Percentiles rank a stretch among this genome's conserved stretches.
Evolutionary conservation across 108 stramenopile genomes (phyloP).

Genomic region (Licmophora abbreviata): DNA sequence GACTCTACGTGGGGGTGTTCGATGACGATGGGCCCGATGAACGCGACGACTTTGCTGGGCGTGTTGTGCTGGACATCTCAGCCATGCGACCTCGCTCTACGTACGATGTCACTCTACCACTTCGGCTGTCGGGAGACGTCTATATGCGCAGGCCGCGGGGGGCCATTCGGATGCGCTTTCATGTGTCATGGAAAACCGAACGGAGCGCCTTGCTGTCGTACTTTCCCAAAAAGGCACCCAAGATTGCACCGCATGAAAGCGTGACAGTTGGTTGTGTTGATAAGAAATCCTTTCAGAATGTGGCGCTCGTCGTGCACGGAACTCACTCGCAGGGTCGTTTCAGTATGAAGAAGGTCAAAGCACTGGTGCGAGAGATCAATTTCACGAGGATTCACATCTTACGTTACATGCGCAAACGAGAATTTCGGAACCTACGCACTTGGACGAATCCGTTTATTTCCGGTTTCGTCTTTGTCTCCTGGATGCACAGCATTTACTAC

Average conservation of each 20-base stretch:
- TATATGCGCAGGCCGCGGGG: slow-evolving; percentile 45
- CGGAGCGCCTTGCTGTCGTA: slow-evolving; percentile 53
- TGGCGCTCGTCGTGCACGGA: slow-evolving; percentile 62
- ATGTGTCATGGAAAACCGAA: slow-evolving; percentile 45
- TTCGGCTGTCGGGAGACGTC: slow-evolving; percentile 41
- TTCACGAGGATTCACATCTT: slow-evolving; percentile 21
- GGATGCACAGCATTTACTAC: slow-evolving; percentile 60
- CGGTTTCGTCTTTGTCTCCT: slow-evolving; percentile 37
- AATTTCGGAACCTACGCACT: slow-evolving; percentile 17
- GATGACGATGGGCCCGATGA: slow-evolving; percentile 47
- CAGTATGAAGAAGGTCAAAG: slow-evolving; percentile 26
- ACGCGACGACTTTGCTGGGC: slow-evolving; percentile 62
- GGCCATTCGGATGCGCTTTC: slow-evolving; percentile 52
- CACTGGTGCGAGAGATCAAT: slow-evolving; percentile 44
- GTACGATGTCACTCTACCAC: slow-evolving; percentile 55
- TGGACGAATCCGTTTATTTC: slow-evolving; percentile 44
- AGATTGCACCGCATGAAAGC: slow-evolving; percentile 12
- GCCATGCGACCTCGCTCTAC: slow-evolving; percentile 38
- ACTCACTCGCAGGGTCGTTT: slow-evolving; percentile 47
- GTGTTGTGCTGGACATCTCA: slow-evolving; percentile 48
- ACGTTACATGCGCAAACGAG: slow-evolving; percentile 17
- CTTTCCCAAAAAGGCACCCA: slow-evolving; percentile 23
- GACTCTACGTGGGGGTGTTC: slow-evolving; percentile 54
- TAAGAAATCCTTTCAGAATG: slow-evolving; percentile 53
- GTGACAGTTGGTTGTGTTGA: slow-evolving; percentile 46